A percentile compares a stretch with the other conserved stretches of the same genome.
phyloP scores from a whole-genome alignment of 257 asterid genomes.

The Ilex aquifolium region DNA sequence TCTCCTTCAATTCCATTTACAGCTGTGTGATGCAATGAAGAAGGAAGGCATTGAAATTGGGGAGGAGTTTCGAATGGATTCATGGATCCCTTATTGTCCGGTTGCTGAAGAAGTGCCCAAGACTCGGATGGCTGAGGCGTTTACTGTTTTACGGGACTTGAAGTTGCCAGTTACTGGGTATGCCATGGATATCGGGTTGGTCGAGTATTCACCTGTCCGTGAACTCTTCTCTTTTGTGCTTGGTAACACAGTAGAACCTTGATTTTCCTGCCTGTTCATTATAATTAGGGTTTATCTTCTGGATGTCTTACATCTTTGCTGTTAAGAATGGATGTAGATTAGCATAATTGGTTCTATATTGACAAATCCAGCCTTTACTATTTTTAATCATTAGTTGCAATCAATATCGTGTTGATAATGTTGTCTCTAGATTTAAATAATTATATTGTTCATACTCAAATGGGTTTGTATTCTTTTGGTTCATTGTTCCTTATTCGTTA shows the following conservation, averaged over 20 bases:
- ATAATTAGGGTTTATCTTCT: too few relatives aligned
- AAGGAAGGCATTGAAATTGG: slow-evolving; percentile 72
- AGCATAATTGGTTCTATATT: too few relatives aligned
- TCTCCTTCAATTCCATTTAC: slow-evolving; percentile 77
- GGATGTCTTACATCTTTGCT: too few relatives aligned
- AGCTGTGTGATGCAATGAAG: slow-evolving; percentile 68
- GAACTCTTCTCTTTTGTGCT: slow-evolving; percentile 65
- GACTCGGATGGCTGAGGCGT: slow-evolving; percentile 81
- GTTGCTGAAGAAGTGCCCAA: slow-evolving; percentile 87
- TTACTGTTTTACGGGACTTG: slow-evolving; percentile 67
- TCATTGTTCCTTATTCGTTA: too few relatives aligned
- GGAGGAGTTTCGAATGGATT: slow-evolving; percentile 67
- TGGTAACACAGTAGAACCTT: slow-evolving; percentile 43
- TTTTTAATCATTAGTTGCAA: too few relatives aligned
- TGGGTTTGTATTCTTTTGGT: too few relatives aligned
- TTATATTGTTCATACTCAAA: too few relatives aligned
- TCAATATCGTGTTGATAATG: too few relatives aligned
- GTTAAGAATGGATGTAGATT: too few relatives aligned
- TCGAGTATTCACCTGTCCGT: slow-evolving; percentile 79
- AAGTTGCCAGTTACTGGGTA: slow-evolving; percentile 84
- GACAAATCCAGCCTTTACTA: too few relatives aligned
- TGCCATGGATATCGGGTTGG: slow-evolving; percentile 72
- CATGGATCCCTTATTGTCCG: slow-evolving; percentile 78
- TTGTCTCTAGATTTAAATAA: too few relatives aligned
- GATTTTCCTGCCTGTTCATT: slow-evolving; percentile 27